These are phyloP conservation scores for Colletotrichum incanum DNA, from an alignment of 2,329 filamentous ascomycete species.

Conservation along the genomic window DNA sequence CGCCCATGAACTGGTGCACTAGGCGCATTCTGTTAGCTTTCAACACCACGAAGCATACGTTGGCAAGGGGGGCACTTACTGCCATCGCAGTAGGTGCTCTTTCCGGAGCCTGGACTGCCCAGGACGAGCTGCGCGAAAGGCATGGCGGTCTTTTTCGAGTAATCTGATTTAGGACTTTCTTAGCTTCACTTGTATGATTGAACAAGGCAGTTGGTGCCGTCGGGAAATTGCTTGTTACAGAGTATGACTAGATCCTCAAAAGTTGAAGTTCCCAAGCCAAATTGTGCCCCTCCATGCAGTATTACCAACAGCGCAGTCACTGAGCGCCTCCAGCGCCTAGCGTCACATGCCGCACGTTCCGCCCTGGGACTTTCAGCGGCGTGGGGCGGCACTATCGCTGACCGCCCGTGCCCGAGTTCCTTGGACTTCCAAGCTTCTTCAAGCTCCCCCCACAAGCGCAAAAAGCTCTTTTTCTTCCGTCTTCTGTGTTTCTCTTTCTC, in stretches of 20 bases:
- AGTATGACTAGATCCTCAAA: conserved; percentile 6
- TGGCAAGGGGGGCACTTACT: conserved; percentile 66
- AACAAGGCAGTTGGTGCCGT: background rate
- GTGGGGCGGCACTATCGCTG: conserved; percentile 39
- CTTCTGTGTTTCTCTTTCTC: conserved; percentile 35
- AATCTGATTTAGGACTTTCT: background rate
- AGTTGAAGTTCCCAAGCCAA: conserved; percentile 22
- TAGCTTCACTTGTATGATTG: background rate
- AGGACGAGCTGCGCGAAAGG: conserved; percentile 85
- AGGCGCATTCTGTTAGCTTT: conserved; percentile 27
- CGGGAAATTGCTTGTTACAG: background rate
- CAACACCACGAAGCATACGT: conserved; percentile 13
- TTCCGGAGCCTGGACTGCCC: conserved; percentile 95
- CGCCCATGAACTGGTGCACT: conserved; percentile 98
- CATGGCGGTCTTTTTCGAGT: conserved; percentile 56
- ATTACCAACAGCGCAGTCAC: conserved; percentile 4
- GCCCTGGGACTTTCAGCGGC: conserved; percentile 12
- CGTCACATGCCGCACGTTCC: conserved; percentile 36
- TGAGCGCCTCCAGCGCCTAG: conserved; percentile 12
- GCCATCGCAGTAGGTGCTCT: conserved; percentile 98
- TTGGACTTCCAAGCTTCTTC: conserved; percentile 39
- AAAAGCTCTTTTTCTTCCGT: conserved; percentile 35
- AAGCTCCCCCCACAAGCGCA: conserved; percentile 35
- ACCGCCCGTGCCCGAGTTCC: conserved; percentile 37
- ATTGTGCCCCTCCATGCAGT: conserved; percentile 35